phyloP scores from a whole-genome alignment of 1,284 basidiomycete species.

The Termitomyces sp. region DNA sequence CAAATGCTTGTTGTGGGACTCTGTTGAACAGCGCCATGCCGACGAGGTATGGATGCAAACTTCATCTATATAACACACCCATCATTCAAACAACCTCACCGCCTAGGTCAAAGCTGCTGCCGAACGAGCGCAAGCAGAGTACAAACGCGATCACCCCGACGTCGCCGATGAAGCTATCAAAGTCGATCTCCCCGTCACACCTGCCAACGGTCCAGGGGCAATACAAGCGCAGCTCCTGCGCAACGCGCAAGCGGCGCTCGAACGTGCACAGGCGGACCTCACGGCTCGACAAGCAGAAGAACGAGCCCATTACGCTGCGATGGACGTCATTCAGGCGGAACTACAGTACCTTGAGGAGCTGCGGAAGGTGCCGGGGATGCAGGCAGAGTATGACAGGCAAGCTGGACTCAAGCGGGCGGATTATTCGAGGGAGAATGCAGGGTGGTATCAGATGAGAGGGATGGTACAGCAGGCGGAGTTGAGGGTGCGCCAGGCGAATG shows the following conservation, averaged over 20 bases:
- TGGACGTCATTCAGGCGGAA: not conserved
- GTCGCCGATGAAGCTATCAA: slow-evolving; percentile 47
- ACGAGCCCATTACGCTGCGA: not conserved
- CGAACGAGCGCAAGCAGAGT: slow-evolving; percentile 58
- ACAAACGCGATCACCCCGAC: slow-evolving; percentile 51
- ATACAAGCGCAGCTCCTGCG: not conserved
- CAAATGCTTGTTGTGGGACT: slow-evolving; percentile 71
- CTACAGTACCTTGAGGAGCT: not conserved
- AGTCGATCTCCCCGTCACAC: slow-evolving; percentile 46
- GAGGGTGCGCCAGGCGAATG: not conserved
- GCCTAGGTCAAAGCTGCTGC: slow-evolving; percentile 64
- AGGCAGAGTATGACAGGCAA: not conserved
- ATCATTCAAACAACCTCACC: slow-evolving; percentile 1
- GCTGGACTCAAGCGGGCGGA: not conserved
- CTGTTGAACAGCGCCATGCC: slow-evolving; percentile 56
- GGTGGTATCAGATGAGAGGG: slow-evolving; percentile 8
- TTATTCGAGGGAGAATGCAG: not conserved
- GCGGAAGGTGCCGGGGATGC: not conserved
- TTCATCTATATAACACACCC: not conserved
- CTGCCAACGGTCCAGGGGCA: not conserved
- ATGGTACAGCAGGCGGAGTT: not conserved
- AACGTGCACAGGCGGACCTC: slow-evolving; percentile 2
- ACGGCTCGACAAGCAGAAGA: not conserved
- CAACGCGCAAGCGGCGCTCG: slow-evolving; percentile 6
- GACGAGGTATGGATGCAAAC: slow-evolving; percentile 47